phyloP scores from a whole-genome alignment of 768 basidiomycete species.

The Lactifluus piperatus region DNA sequence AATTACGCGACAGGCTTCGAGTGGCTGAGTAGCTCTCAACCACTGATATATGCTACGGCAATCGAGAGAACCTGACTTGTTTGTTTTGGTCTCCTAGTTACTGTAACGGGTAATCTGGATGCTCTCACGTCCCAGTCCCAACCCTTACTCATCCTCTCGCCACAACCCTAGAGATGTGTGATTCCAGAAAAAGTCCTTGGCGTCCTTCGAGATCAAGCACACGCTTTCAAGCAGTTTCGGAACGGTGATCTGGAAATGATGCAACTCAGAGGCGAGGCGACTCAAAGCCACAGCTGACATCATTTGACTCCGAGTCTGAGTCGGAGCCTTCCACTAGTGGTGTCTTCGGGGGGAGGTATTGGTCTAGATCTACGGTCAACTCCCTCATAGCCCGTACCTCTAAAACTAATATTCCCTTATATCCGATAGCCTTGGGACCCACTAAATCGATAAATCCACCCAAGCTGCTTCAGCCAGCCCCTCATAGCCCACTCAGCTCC shows the following conservation, averaged over 20 bases:
- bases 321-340: background rate
- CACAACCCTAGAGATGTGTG: background rate
- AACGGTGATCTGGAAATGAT: background rate
- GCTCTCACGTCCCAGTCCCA: no score
- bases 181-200: background rate
- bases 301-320: no score
- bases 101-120: no score
- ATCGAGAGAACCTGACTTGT: background rate
- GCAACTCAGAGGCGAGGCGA: background rate
- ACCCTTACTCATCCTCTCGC: background rate
- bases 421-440: no score
- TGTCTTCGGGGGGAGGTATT: background rate
- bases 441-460: no score
- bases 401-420: no score
- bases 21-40: background rate
- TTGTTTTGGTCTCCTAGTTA: no score
- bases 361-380: background rate
- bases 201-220: background rate
- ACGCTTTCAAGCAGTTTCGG: background rate
- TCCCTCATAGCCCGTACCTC: no score
- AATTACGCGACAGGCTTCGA: background rate
- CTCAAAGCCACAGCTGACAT: background rate
- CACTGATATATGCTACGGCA: background rate
- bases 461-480: no score
- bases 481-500: no score